These are phyloP conservation scores for Fusarium tricinctum DNA, from an alignment of 2,329 filamentous ascomycete genomes.

Conservation along the genomic window DNA sequence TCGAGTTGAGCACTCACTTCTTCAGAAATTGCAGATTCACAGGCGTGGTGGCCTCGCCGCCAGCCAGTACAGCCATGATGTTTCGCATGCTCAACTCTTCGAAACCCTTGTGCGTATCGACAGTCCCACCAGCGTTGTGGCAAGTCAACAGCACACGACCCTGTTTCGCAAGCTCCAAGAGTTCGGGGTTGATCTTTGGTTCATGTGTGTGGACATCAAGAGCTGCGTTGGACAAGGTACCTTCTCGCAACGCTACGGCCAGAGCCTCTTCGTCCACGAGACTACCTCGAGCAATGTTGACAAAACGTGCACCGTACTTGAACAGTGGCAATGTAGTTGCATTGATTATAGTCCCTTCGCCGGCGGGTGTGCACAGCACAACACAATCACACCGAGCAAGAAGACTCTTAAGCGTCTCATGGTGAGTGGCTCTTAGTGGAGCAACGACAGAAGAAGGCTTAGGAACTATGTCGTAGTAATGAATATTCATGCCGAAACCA, in stretches of 20 bases:
- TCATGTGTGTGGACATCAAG: conserved; percentile 76
- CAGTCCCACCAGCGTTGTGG: conserved; percentile 76
- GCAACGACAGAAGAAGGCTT: conserved; percentile 61
- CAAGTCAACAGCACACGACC: conserved; percentile 71
- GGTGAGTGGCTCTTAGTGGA: conserved; percentile 63
- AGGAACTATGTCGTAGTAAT: conserved; percentile 72
- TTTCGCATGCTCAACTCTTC: conserved; percentile 77
- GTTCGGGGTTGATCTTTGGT: conserved; percentile 64
- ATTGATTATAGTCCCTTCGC: conserved; percentile 62
- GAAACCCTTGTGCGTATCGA: conserved; percentile 76
- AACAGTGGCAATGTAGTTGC: conserved; percentile 63
- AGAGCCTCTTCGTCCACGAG: conserved; percentile 76
- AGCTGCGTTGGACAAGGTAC: conserved; percentile 65
- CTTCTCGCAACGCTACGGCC: conserved; percentile 68
- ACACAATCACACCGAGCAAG: conserved; percentile 69
- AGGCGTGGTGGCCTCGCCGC: conserved; percentile 67
- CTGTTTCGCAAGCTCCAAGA: conserved; percentile 57
- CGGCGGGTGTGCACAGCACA: conserved; percentile 71
- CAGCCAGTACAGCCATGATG: conserved; percentile 70
- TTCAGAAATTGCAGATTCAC: conserved; percentile 71
- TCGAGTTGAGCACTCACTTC: conserved; percentile 11
- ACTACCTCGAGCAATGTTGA: conserved; percentile 75
- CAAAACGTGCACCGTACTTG: conserved; percentile 68
- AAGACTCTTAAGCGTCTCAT: conserved; percentile 65
- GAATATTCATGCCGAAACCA: conserved; percentile 76